phyloP scores from a whole-genome alignment of 495 filamentous ascomycete genomes.

The Darksidea phi region DNA sequence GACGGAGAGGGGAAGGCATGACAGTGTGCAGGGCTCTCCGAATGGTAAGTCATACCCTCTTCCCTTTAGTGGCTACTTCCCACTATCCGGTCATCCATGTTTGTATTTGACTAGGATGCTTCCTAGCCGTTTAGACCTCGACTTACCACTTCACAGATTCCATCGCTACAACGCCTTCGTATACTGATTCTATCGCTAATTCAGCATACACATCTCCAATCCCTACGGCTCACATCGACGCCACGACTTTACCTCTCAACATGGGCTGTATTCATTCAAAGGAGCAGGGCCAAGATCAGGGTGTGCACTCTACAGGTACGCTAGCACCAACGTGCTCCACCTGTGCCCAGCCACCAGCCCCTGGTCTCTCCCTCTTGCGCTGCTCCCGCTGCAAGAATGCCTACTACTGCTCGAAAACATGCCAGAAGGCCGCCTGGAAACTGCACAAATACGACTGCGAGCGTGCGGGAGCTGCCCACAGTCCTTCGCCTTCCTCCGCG shows the following conservation, averaged over 20 bases:
- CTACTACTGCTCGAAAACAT: conserved; percentile 11
- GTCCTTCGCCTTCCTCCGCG: not conserved
- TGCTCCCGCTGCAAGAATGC: conserved; percentile 17
- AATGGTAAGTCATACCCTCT: not conserved
- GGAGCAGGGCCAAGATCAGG: not conserved
- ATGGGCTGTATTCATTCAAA: not conserved
- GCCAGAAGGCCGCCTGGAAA: conserved; percentile 9
- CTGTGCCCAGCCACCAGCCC: not conserved
- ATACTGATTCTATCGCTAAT: not conserved
- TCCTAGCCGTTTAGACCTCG: not conserved
- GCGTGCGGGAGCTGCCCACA: not conserved
- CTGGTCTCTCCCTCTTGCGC: conserved; percentile 1
- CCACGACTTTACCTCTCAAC: not conserved
- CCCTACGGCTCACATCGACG: not conserved
- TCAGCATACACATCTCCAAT: not conserved
- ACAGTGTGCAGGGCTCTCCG: not conserved
- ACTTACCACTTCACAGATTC: not conserved
- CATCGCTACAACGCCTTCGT: not conserved
- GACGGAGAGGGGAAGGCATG: not conserved
- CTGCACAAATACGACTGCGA: conserved; percentile 9
- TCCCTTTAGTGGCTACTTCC: not conserved
- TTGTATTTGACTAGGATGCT: not conserved
- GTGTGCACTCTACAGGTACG: not conserved
- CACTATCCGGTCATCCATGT: too few species aligned
- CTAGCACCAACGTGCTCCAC: not conserved